A percentile compares a stretch with the other conserved stretches of the same genome.
These are phyloP conservation scores for Ciborinia camelliae DNA, from an alignment of 2,329 filamentous ascomycete species.

Conservation along the genomic window DNA sequence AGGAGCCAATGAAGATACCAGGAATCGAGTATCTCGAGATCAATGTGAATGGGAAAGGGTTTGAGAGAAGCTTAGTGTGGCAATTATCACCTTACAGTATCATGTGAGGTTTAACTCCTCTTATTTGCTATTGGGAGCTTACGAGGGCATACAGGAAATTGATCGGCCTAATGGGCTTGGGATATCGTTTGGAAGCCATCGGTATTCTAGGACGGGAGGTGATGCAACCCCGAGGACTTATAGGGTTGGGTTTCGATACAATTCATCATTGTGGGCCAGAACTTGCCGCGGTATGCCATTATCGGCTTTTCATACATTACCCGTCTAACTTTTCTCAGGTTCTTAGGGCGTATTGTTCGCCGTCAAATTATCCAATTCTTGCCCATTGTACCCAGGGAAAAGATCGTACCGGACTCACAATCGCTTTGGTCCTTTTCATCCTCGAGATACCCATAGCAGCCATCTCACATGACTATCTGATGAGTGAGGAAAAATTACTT, in stretches of 20 bases:
- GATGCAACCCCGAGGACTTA: conserved; percentile 68
- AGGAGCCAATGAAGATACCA: conserved; percentile 58
- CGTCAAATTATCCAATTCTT: conserved; percentile 58
- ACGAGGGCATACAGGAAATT: conserved; percentile 47
- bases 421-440: conserved; percentile 65
- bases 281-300: not conserved
- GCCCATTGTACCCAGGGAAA: conserved; percentile 90
- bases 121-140: not conserved
- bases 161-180: conserved; percentile 58
- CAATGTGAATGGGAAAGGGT: conserved; percentile 67
- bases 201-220: conserved; percentile 65
- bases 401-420: conserved; percentile 72
- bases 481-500: conserved; percentile 60
- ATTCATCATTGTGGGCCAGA: conserved; percentile 59
- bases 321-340: conserved; percentile 35
- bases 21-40: conserved; percentile 63
- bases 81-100: conserved; percentile 66
- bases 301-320: not conserved
- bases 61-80: conserved; percentile 65
- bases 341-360: conserved; percentile 48
- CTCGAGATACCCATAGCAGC: conserved; percentile 55
- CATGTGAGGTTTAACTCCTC: conserved; percentile 45
- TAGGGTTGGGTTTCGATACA: conserved; percentile 66
- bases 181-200: conserved; percentile 67
- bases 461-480: conserved; percentile 68